Base-by-base conservation (phyloP, 2,329 filamentous ascomycete genomes). In the Westerdykella ornata region DNA sequence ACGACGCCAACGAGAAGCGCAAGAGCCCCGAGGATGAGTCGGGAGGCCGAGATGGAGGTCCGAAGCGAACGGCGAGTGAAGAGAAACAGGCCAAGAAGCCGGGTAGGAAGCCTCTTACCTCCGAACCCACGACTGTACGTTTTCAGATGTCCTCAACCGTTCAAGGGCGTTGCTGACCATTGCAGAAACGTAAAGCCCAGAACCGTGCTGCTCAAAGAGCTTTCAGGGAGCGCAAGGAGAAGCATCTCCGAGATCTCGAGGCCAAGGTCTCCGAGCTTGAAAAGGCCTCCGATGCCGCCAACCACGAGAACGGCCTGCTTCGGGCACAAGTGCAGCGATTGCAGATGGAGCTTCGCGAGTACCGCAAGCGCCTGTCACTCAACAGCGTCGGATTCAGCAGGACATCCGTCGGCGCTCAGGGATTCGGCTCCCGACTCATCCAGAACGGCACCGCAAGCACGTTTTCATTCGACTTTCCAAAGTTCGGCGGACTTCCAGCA, bases 391-490 rank as follows among this genome's bases (percentile, higher is more conserved):
- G 69, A 22, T 31, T 73, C 33, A 65, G 59, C 43, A 66, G 69
- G 14, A 74, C 75, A n/a, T 72, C 74, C 11, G 67, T 74, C 30
- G 62, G 65, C 4, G 52, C 62, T 43, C 64, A 65, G 39, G 65
- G 69, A 17, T 68, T 71, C 45, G 73, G 72, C 12, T 67, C 67
- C 22, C 64, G 64, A 57, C 66, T 70, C 43, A 67, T 58, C 16
- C 68, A 65, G 35, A 78, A 71, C 63, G 82, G 80, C 52, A 71
- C 82, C 41, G 84, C 85, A 48, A 83, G 85, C 62, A 88, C 84
- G 62, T 97, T 97, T 61, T 83, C 90, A 52, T 97, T 98, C 54
- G 90, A 97, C 53, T 97, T 97, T 51, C 90, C 92, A 50, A 89
- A 85, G 61, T 97, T 98, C 57, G 92, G 92, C 35, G 77, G 81